These are phyloP conservation scores for Ephemerocybe angulata DNA, from an alignment of 768 basidiomycete genomes.

Conservation along the genomic window DNA sequence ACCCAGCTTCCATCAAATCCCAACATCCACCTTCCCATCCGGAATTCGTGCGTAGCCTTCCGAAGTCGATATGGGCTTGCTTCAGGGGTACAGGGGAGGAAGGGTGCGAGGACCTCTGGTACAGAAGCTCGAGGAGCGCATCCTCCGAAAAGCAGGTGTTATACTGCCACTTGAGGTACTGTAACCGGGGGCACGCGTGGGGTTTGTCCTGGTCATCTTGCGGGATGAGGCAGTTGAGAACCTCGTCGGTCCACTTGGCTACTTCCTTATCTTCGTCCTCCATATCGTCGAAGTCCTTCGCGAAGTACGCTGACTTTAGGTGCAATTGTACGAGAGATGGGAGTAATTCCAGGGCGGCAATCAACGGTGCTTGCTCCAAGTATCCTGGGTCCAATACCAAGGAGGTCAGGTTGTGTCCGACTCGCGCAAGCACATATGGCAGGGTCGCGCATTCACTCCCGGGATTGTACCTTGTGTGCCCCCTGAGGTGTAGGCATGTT, in stretches of 20 bases:
- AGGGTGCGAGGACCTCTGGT: background rate
- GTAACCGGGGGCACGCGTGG: background rate
- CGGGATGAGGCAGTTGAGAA: background rate
- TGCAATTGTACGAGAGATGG: background rate
- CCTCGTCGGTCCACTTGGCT: background rate
- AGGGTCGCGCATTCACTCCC: background rate
- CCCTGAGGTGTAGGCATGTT: background rate
- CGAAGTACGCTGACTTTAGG: background rate
- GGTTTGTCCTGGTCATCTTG: background rate
- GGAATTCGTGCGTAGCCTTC: too few species aligned
- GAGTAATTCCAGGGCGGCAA: background rate
- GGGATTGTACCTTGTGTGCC: background rate
- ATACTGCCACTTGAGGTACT: background rate
- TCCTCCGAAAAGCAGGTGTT: background rate
- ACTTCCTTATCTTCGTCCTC: background rate
- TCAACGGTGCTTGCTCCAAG: background rate
- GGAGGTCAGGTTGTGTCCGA: background rate
- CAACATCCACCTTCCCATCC: too few species aligned
- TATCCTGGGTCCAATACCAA: background rate
- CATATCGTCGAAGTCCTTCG: background rate
- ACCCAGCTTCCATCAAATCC: too few species aligned
- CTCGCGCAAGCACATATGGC: background rate
- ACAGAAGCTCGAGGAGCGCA: background rate
- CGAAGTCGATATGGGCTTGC: background rate
- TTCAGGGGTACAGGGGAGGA: background rate